phyloP scores from a whole-genome alignment of 78 protist genomes.

The Speleostelium caveatum region DNA sequence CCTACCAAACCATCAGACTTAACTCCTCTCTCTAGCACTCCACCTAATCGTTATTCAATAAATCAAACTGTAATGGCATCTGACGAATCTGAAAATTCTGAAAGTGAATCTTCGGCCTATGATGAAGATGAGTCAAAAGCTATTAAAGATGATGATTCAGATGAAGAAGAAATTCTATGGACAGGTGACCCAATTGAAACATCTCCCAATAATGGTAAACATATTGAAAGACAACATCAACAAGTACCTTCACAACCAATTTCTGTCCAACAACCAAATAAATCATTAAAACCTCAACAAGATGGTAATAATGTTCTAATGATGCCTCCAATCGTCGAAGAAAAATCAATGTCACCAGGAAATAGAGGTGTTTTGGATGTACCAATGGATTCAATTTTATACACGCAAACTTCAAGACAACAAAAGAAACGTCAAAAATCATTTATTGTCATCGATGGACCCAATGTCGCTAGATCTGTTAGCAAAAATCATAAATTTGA shows the following conservation, averaged over 20 bases:
- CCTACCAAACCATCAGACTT: background rate
- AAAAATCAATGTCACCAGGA: constrained; percentile 1
- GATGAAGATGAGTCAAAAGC: background rate
- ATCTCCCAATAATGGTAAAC: background rate
- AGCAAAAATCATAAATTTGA: constrained; percentile 25
- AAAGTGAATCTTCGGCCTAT: too few relatives aligned
- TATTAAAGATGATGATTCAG: constrained; percentile 26
- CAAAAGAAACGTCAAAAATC: constrained; percentile 42
- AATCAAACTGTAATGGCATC: background rate
- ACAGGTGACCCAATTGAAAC: constrained; percentile 3
- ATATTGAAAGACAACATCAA: background rate
- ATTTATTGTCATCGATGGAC: constrained; percentile 82
- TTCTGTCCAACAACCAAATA: background rate
- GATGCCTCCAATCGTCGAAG: background rate
- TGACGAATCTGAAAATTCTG: too few relatives aligned
- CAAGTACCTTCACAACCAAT: background rate
- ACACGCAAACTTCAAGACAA: background rate
- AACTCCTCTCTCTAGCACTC: background rate
- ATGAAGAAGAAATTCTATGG: constrained; percentile 63
- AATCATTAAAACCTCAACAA: background rate
- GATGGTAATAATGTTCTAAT: too few relatives aligned
- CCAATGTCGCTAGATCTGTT: constrained; percentile 73
- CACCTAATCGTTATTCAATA: background rate
- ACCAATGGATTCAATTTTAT: constrained; percentile 53
- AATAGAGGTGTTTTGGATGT: constrained; percentile 44